Conservation (phyloP, 1,284 basidiomycete species). For the Athelia psychrophila region DNA sequence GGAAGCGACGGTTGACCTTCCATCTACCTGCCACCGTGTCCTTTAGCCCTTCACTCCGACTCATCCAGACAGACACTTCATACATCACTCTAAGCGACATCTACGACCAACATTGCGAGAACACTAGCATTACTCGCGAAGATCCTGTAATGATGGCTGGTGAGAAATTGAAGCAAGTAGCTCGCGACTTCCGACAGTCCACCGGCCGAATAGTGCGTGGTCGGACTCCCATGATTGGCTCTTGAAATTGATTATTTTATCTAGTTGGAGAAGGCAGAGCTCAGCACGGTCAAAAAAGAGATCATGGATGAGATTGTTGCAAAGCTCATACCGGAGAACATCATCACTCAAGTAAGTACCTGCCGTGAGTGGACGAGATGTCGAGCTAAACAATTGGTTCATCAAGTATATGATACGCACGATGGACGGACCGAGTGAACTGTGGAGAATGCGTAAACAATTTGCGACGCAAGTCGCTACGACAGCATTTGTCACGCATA, state of each 20-base stretch:
- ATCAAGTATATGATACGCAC: slow-evolving; percentile 85
- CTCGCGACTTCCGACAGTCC: slow-evolving; percentile 56
- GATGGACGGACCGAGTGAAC: slow-evolving; percentile 82
- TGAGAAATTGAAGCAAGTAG: slow-evolving; percentile 76
- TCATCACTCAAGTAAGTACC: slow-evolving; percentile 75
- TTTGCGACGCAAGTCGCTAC: slow-evolving; percentile 91
- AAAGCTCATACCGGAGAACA: slow-evolving; percentile 90
- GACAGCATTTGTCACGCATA: slow-evolving; percentile 91
- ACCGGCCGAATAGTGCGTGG: slow-evolving; percentile 44
- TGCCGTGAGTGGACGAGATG: not conserved
- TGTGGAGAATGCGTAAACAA: slow-evolving; percentile 98
- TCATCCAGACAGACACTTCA: slow-evolving; percentile 91
- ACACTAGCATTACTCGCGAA: slow-evolving; percentile 79
- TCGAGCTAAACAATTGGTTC: slow-evolving; percentile 4
- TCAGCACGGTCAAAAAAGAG: slow-evolving; percentile 80
- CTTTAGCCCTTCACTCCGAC: slow-evolving; percentile 80
- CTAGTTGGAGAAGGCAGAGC: slow-evolving; percentile 54
- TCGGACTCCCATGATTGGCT: slow-evolving; percentile 2
- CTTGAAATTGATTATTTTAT: slow-evolving; percentile 8
- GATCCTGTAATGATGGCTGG: slow-evolving; percentile 85
- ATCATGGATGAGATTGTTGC: slow-evolving; percentile 87
- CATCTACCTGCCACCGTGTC: slow-evolving; percentile 89
- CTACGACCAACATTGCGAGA: slow-evolving; percentile 87
- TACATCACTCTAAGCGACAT: slow-evolving; percentile 93
- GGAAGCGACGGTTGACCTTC: slow-evolving; percentile 91